Conservation (phyloP, 2,329 filamentous ascomycete species). For the Clarireedia hainanense region DNA sequence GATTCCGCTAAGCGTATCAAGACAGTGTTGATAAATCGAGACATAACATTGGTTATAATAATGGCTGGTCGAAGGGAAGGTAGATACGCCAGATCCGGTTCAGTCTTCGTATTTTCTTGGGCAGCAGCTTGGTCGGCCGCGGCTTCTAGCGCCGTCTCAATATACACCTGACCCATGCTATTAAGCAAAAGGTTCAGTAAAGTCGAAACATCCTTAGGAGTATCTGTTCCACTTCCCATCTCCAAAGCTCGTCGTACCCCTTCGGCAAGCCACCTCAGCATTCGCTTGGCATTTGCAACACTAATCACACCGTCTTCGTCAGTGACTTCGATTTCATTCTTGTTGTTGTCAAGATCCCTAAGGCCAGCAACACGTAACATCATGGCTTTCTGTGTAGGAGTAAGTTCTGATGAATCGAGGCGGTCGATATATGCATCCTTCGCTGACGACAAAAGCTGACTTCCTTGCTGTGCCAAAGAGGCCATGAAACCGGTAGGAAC, state of each 20-base stretch:
- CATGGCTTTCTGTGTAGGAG: constrained; percentile 80
- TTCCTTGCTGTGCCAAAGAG: constrained; percentile 81
- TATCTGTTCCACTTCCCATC: constrained; percentile 79
- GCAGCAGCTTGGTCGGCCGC: constrained; percentile 64
- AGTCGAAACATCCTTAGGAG: constrained; percentile 85
- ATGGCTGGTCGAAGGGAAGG: constrained; percentile 72
- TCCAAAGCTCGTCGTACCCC: constrained; percentile 87
- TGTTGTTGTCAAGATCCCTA: constrained; percentile 63
- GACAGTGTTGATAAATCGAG: constrained; percentile 83
- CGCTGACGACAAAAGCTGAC: constrained; percentile 78
- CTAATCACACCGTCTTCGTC: constrained; percentile 83
- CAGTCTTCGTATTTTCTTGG: constrained; percentile 71
- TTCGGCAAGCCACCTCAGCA: constrained; percentile 96
- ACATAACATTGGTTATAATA: constrained; percentile 86
- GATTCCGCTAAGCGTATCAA: constrained; percentile 82
- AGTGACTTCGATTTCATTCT: constrained; percentile 81
- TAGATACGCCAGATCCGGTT: constrained; percentile 83
- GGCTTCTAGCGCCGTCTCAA: constrained; percentile 61
- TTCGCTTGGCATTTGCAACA: constrained; percentile 84
- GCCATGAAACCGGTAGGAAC: constrained; percentile 87
- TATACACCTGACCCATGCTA: constrained; percentile 78
- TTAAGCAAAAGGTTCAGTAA: constrained; percentile 76
- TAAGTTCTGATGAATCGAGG: constrained; percentile 81
- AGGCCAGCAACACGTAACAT: constrained; percentile 84
- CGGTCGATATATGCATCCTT: constrained; percentile 87